Percentiles rank a stretch among this genome's conserved stretches.
Conservation (phyloP, 2,329 filamentous ascomycete species). For the Claviceps monticola region DNA sequence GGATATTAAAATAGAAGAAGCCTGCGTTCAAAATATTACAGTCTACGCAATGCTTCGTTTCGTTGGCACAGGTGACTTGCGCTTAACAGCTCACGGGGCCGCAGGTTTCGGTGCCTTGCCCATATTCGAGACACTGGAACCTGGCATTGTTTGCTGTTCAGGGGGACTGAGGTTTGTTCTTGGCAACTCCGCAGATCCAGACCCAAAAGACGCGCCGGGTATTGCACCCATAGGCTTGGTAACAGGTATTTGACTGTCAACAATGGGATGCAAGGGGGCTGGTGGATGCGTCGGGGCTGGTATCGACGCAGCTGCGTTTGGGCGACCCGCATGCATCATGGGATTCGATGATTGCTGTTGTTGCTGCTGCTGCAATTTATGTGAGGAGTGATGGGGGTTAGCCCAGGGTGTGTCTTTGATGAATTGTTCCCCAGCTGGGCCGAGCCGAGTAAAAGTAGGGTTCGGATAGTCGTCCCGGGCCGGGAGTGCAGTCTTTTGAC, state of each 20-base stretch:
- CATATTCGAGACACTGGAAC: constrained; percentile 17
- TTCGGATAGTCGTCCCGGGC: constrained; percentile 35
- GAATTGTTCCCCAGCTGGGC: constrained; percentile 70
- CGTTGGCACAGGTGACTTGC: constrained; percentile 1
- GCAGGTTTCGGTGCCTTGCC: constrained; percentile 22
- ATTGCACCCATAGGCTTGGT: constrained; percentile 16
- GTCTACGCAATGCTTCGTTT: background rate
- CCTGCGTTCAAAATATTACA: background rate
- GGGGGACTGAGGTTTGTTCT: constrained; percentile 21
- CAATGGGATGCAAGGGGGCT: constrained; percentile 12
- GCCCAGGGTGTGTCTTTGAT: constrained; percentile 86
- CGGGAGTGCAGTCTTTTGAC: constrained; percentile 25
- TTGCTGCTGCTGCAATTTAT: constrained; percentile 29
- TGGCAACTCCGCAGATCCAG: constrained; percentile 31
- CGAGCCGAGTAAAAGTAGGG: constrained; percentile 34
- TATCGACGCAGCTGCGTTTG: background rate
- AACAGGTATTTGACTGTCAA: constrained; percentile 12
- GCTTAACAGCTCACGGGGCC: constrained; percentile 14
- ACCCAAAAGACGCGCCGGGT: constrained; percentile 11
- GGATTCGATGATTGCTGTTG: constrained; percentile 19
- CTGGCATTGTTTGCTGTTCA: constrained; percentile 20
- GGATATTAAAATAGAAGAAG: background rate
- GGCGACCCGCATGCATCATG: constrained; percentile 7
- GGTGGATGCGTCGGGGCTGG: constrained; percentile 4
- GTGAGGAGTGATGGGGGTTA: constrained; percentile 69